phyloP scores from a whole-genome alignment of 768 basidiomycete species.

The Mycena haematopus region DNA sequence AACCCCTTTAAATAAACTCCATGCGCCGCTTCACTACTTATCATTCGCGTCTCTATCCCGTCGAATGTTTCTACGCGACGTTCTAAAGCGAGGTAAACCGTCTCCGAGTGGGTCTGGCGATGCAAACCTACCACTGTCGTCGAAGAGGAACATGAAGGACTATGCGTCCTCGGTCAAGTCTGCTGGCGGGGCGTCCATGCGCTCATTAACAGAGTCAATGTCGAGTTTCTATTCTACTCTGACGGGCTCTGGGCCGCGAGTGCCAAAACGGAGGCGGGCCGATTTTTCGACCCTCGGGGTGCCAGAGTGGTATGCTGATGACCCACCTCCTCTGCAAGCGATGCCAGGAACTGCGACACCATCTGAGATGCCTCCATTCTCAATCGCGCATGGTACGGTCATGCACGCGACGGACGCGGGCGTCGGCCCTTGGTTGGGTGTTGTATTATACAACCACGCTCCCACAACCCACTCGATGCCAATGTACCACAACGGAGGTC shows the following conservation, averaged over 20 bases:
- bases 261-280: conserved; percentile 25
- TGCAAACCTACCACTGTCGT: conserved; percentile 15
- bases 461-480: conserved; percentile 8
- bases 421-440: conserved; percentile 19
- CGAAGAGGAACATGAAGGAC: conserved; percentile 27
- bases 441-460: conserved; percentile 29
- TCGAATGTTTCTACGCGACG: conserved; percentile 11
- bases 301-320: conserved; percentile 19
- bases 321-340: conserved; percentile 10
- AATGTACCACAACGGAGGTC: conserved; percentile 29
- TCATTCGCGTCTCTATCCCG: not conserved
- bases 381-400: not conserved
- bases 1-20: too few relatives aligned
- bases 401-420: conserved; percentile 9
- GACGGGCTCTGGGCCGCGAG: conserved; percentile 20
- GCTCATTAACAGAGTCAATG: conserved; percentile 25
- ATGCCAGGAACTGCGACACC: conserved; percentile 22
- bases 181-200: conserved; percentile 28
- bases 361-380: conserved; percentile 1
- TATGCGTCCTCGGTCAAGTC: conserved; percentile 29
- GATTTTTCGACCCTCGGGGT: conserved; percentile 24
- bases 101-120: not conserved
- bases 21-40: too few relatives aligned
- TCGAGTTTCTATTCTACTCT: conserved; percentile 23
- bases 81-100: conserved; percentile 14